phyloP scores from a whole-genome alignment of 169 alveolate genomes.

The Plasmodium reichenowi region DNA sequence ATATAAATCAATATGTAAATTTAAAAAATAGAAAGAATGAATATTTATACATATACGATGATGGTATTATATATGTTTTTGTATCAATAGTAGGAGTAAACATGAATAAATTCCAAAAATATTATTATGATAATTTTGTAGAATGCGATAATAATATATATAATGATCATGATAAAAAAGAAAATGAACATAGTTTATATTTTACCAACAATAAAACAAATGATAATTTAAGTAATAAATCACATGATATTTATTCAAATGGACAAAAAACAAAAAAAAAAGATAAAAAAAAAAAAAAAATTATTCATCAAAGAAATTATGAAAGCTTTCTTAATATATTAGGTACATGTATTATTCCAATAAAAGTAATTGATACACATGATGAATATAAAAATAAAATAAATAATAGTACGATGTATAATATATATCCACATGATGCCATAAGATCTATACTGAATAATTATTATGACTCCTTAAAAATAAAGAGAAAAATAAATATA shows the following conservation, averaged over 20 bases:
- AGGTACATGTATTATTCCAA: constrained; percentile 60
- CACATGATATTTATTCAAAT: neutral
- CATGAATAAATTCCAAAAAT: constrained; percentile 17
- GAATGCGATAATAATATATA: neutral
- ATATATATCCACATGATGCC: constrained; percentile 47
- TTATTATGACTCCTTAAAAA: constrained; percentile 40
- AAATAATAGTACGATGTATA: constrained; percentile 15
- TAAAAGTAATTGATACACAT: constrained; percentile 4
- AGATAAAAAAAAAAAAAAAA: constrained; percentile 3
- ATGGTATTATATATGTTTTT: constrained; percentile 42
- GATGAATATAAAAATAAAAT: neutral
- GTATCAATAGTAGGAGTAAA: constrained; percentile 53
- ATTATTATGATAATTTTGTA: neutral
- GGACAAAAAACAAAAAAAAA: neutral
- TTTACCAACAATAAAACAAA: no score
- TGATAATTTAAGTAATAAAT: no score
- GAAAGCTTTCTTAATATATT: constrained; percentile 30
- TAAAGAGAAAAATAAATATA: constrained; percentile 35
- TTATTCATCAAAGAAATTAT: constrained; percentile 14
- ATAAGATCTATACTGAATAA: constrained; percentile 22
- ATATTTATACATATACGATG: constrained; percentile 17
- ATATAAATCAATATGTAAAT: constrained; percentile 38
- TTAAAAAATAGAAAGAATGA: constrained; percentile 63
- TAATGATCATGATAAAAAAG: neutral
- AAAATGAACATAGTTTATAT: neutral